A percentile compares a stretch with the other conserved stretches of the same genome.
Evolutionary conservation across 257 asterid species (phyloP).

Genomic region (Gentiana macrophylla): DNA sequence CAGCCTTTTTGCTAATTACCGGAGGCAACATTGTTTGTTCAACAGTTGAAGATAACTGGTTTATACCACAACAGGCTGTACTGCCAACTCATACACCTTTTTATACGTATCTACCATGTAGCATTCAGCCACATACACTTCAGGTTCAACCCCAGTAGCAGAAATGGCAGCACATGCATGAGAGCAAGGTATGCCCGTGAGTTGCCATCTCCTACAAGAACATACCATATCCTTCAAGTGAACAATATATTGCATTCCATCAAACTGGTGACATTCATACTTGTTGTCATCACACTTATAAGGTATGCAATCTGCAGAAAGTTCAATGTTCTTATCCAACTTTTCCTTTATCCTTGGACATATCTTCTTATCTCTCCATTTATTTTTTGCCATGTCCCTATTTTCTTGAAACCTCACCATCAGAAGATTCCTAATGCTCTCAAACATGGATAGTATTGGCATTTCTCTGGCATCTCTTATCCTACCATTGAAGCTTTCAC

Average conservation of each 20-base stretch:
- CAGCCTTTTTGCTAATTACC: not conserved
- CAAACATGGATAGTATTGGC: not conserved
- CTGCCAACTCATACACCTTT: not conserved
- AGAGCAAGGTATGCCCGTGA: constrained; percentile 1
- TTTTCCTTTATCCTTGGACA: not conserved
- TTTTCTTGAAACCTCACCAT: not conserved
- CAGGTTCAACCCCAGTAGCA: not conserved
- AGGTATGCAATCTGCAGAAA: not conserved
- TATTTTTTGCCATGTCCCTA: not conserved
- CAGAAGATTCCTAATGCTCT: not conserved
- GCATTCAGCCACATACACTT: constrained; percentile 1
- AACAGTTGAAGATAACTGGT: not conserved
- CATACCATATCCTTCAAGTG: not conserved
- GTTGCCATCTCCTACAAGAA: constrained; percentile 8
- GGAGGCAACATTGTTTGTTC: not conserved
- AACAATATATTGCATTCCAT: not conserved
- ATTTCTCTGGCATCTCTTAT: not conserved
- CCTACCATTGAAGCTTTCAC: not conserved
- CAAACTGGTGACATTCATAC: not conserved
- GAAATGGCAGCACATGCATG: constrained; percentile 1
- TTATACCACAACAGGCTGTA: not conserved
- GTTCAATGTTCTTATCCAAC: not conserved
- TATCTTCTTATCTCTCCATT: not conserved
- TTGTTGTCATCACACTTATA: not conserved
- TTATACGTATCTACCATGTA: not conserved